Conservation (phyloP, 768 basidiomycete genomes). For the Filobasidium floriforme region DNA sequence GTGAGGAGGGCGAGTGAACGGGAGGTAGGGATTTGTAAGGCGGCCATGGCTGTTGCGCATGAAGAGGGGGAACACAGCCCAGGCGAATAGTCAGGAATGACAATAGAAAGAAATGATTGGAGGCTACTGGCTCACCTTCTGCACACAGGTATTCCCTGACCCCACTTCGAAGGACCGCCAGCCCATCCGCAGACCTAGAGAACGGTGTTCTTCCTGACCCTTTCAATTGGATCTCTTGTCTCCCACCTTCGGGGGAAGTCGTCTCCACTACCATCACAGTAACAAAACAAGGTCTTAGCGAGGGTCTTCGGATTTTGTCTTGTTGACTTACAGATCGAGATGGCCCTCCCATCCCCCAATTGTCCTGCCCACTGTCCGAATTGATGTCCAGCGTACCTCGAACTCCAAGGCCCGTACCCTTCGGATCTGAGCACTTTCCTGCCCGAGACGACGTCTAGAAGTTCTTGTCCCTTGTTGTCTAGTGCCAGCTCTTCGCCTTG, state of each 20-base stretch:
- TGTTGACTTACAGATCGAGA: slow-evolving; percentile 60
- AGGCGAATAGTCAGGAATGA: slow-evolving; percentile 45
- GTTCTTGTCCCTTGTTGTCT: slow-evolving; percentile 54
- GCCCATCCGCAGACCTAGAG: slow-evolving; percentile 81
- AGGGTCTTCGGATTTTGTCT: background rate
- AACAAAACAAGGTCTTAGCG: background rate
- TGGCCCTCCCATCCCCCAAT: slow-evolving; percentile 89
- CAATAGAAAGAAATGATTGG: background rate
- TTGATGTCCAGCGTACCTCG: slow-evolving; percentile 70
- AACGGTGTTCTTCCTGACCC: slow-evolving; percentile 92
- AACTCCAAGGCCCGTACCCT: slow-evolving; percentile 70
- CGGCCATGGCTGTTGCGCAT: slow-evolving; percentile 65
- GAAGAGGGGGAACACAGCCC: background rate
- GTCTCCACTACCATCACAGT: slow-evolving; percentile 58
- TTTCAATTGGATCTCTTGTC: slow-evolving; percentile 86
- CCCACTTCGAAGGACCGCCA: slow-evolving; percentile 89
- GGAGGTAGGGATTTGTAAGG: slow-evolving; percentile 78
- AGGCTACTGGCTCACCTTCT: slow-evolving; percentile 55
- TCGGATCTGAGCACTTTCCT: slow-evolving; percentile 55
- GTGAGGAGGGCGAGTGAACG: slow-evolving; percentile 67
- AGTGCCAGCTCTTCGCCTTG: slow-evolving; percentile 29
- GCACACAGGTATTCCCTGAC: slow-evolving; percentile 88
- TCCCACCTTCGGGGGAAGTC: slow-evolving; percentile 55
- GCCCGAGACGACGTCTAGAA: slow-evolving; percentile 75
- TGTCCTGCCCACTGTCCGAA: slow-evolving; percentile 72